These are phyloP conservation scores for Wickerhamomyces mucosus DNA, from an alignment of 805 yeast genomes.

Conservation along the genomic window DNA sequence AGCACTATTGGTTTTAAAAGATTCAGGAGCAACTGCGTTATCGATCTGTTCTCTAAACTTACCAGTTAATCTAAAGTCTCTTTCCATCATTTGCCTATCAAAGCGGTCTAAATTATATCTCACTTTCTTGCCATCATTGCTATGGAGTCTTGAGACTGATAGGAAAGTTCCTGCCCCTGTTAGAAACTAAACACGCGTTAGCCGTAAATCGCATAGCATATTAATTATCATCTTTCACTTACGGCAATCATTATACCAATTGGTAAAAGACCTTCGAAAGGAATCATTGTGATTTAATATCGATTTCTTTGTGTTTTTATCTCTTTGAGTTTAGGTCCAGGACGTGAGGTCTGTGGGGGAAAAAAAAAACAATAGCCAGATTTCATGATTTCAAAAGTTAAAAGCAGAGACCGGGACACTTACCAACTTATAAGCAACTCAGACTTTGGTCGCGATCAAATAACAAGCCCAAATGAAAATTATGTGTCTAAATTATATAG, in stretches of 20 bases:
- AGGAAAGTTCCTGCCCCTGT: conserved; percentile 47
- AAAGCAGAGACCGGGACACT: too few species aligned
- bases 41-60: conserved; percentile 58
- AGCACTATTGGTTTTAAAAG: conserved; percentile 61
- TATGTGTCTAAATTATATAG: too few species aligned
- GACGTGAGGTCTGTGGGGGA: too few species aligned
- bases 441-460: too few species aligned
- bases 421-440: too few species aligned
- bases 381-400: too few species aligned
- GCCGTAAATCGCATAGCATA: not conserved
- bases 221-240: not conserved
- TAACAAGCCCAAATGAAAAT: too few species aligned
- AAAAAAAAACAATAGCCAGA: too few species aligned
- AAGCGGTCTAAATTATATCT: conserved; percentile 44
- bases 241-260: conserved; percentile 47
- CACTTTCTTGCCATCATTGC: conserved; percentile 44
- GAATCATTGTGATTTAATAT: conserved; percentile 55
- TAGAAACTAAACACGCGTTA: conserved; percentile 34
- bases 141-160: conserved; percentile 30
- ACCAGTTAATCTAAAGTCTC: conserved; percentile 76
- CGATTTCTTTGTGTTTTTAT: too few species aligned
- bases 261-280: conserved; percentile 60
- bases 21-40: conserved; percentile 63
- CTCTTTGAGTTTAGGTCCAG: too few species aligned
- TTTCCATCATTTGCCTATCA: conserved; percentile 45